Evolutionary conservation across 169 alveolate species (phyloP), one percentile per base, ranked within the genome.

Genomic region (Cryptosporidium canis): DNA sequence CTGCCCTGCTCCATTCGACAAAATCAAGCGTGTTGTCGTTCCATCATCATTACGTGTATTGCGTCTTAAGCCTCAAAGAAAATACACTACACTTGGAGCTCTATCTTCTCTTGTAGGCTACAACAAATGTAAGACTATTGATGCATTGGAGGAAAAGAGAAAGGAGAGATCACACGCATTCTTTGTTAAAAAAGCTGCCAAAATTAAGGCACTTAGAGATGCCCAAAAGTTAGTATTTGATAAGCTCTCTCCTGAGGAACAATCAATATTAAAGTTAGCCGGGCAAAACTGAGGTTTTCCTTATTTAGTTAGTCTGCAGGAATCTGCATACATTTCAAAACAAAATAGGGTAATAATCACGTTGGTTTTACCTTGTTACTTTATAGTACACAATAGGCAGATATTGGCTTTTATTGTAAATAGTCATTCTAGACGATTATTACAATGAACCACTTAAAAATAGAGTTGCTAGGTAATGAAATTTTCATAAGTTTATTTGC

Each of bases 1-100:
- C 47, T 93, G 96, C 83, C 99, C 99, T 41, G 92, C 95, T 41
- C 98, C 99, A 37, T 97, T 95, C 83, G 99, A 97, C 91, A 95
- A 95, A 83, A 95, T 90, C 90, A 96, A 96, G 93, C 95, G 96
- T 91, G 93, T 94, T 85, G 98, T 95, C 44, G 96, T 97, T 67
- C 98, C 99, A 33, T 93, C 96, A 53, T 98, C 99, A 3, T 92
- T 97, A 56, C 95, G 97, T 91, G 95, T 96, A 39, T 82, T 93
- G 37, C 91, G 95, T 85, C 91, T 95, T 77, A 93, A 93, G 83
- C 97, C 98, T 39, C 94, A 91, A 43, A 91, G 97, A 45, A 45
- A 96, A 61, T 93, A 63, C 93, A 93, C 97, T 68, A 85, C 92
- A 47, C 94, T 97, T 27, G 99, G 99, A 45, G 97, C 96, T 29